A percentile compares a stretch with the other conserved stretches of the same genome.
These are phyloP conservation scores for Lepidium sativum DNA, from an alignment of 345 rosid genomes.

Conservation along the genomic window DNA sequence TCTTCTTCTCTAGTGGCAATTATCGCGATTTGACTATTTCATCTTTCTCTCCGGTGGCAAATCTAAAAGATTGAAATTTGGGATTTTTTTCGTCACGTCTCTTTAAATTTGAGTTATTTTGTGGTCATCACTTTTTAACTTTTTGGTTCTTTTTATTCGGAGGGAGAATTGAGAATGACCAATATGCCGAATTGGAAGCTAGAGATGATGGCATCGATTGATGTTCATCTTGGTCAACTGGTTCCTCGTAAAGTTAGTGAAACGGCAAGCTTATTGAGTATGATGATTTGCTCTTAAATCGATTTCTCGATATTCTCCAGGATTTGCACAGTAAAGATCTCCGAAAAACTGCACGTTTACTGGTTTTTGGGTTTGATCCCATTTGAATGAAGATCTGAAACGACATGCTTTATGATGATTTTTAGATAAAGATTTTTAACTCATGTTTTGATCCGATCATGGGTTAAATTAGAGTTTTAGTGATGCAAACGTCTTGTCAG, in stretches of 20 bases:
- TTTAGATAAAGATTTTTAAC: neutral
- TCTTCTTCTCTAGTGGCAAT: too few relatives aligned
- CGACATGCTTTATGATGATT: neutral
- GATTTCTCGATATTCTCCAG: conserved; percentile 93
- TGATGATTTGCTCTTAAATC: conserved; percentile 88
- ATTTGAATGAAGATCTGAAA: neutral
- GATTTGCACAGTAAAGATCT: conserved; percentile 95
- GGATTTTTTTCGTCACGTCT: too few relatives aligned
- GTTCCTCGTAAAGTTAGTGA: conserved; percentile 84
- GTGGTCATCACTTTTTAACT: too few relatives aligned
- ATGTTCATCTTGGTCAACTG: conserved; percentile 77
- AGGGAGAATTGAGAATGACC: neutral
- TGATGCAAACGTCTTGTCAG: neutral
- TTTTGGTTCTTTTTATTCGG: conserved; percentile 13
- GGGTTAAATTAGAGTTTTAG: neutral
- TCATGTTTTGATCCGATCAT: neutral
- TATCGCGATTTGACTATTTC: too few relatives aligned
- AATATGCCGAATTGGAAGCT: conserved; percentile 49
- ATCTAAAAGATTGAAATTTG: too few relatives aligned
- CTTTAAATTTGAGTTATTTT: too few relatives aligned
- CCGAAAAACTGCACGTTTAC: conserved; percentile 59
- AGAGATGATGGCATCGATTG: conserved; percentile 92
- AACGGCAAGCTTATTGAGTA: conserved; percentile 88
- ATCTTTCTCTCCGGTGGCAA: too few relatives aligned
- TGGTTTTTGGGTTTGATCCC: neutral